Base-by-base conservation (phyloP, 2,329 filamentous ascomycete species). In the Neofusicoccum ribis region DNA sequence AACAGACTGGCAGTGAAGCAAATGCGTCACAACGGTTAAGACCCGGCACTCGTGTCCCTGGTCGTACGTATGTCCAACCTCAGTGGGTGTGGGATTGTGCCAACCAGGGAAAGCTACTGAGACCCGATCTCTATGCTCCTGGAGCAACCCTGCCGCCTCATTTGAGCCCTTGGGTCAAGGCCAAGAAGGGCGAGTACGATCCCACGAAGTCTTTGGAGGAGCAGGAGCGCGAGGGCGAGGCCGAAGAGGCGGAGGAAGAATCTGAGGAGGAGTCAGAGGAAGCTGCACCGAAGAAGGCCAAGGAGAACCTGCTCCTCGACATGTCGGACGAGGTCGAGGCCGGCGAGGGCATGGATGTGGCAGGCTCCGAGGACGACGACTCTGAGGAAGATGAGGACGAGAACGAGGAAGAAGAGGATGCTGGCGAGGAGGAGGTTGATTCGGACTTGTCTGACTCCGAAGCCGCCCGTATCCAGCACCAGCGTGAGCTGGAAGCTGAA, bases 51-150 rank as follows among this genome's bases (percentile, higher is more conserved):
- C 88, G 93, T 67, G 90, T 98, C 67, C 93, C 94, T n/a, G 94
- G 94, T 41, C 86, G 95, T 69, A 92, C 88, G 68, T 99, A 99
- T 72, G 82, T 99, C 64, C 95, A 99, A 81, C 95, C 95, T 20
- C 95, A 99, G 77, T 99, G 96, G 94, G 88, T 99, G 3, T 99
- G 95, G 95, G 95, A 99, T 75, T 94, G 91, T 72, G 82, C 97
- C 76, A 99, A 99, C 76, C 91, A 95, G 51, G 92, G 92, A 68
- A 92, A 94, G 78, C 82, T 99, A 64, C 89, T 97, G 76, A 86
- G 91, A 69, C 88, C 93, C 37, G 92, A 97, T 74, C 80, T 93
- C 41, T 99, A 99, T 73, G 91, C 90, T 0, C 95, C 95, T 1
- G 95, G 95, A 17, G 90, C 93, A 17, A 89, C 92, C 70, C 84